phyloP scores from a whole-genome alignment of 352 stramenopile genomes.

The Salisapilia sapeloensis region DNA sequence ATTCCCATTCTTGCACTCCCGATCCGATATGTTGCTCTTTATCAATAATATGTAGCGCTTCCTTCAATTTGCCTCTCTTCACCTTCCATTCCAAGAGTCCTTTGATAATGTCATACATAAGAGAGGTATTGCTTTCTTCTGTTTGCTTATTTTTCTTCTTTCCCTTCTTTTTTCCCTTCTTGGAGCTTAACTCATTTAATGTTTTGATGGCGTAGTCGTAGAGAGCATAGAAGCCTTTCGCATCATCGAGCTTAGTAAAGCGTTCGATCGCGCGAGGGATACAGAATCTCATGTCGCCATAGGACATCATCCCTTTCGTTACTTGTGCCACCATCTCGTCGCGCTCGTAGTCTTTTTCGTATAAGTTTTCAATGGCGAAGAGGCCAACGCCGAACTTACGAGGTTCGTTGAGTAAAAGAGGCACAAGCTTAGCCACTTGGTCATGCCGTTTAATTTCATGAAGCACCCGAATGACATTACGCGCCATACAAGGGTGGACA shows the following conservation, averaged over 20 bases:
- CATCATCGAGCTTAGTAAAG: conserved; percentile 31
- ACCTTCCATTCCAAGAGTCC: conserved; percentile 17
- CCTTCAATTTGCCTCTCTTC: conserved; percentile 17
- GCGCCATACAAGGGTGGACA: conserved; percentile 18
- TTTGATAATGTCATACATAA: conserved; percentile 29
- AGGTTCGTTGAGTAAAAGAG: conserved; percentile 21
- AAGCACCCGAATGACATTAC: conserved; percentile 24
- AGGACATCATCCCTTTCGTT: conserved; percentile 29
- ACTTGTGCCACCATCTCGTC: conserved; percentile 27
- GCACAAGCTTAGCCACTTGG: conserved; percentile 33
- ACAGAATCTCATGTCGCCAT: conserved; percentile 25
- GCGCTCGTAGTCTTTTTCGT: conserved; percentile 13
- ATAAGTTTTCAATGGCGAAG: conserved; percentile 25
- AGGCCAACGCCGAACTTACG: conserved; percentile 23
- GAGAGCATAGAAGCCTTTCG: conserved; percentile 12
- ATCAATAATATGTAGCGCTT: conserved; percentile 18
- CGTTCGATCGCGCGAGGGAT: conserved; percentile 20
- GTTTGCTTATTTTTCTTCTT: conserved; percentile 2
- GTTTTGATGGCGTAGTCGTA: conserved; percentile 25
- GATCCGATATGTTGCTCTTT: conserved; percentile 13
- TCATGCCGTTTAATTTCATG: conserved; percentile 21
- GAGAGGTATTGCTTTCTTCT: conserved; percentile 15
- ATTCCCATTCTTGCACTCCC: conserved; percentile 3
- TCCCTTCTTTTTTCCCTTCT: conserved; percentile 3
- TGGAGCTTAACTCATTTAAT: conserved; percentile 10